Evolutionary conservation across 768 basidiomycete species (phyloP).

Genomic region (Suillus discolor): DNA sequence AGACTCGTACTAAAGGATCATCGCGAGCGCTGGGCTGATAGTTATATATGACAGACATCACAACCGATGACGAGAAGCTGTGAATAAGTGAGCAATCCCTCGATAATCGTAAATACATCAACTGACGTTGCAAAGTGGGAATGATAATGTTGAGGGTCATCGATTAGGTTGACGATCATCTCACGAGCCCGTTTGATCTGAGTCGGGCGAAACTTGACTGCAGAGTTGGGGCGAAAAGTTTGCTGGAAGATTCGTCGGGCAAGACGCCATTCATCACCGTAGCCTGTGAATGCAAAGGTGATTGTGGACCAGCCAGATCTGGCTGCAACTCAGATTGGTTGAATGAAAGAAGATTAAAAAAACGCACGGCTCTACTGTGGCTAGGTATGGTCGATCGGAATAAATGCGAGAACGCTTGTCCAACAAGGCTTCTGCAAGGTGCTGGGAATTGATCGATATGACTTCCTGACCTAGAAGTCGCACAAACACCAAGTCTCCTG

Average conservation of each 20-base stretch:
- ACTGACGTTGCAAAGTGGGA: slow-evolving; percentile 21
- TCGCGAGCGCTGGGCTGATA: too few relatives aligned
- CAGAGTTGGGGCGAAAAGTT: slow-evolving; percentile 36
- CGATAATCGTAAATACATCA: background rate
- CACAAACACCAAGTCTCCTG: slow-evolving; percentile 4
- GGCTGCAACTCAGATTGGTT: background rate
- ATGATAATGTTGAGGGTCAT: slow-evolving; percentile 32
- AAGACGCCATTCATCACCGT: slow-evolving; percentile 21
- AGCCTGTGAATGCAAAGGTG: slow-evolving; percentile 6
- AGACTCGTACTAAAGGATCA: slow-evolving; percentile 14
- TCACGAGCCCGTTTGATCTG: slow-evolving; percentile 27
- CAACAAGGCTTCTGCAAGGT: slow-evolving; percentile 6
- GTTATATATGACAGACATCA: too few relatives aligned
- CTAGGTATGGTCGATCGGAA: slow-evolving; percentile 12
- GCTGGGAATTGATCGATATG: slow-evolving; percentile 4
- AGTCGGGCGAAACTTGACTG: slow-evolving; percentile 24
- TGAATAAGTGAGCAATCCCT: background rate
- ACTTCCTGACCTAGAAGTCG: slow-evolving; percentile 1
- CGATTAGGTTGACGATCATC: slow-evolving; percentile 28
- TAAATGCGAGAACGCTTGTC: slow-evolving; percentile 14
- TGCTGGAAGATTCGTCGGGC: slow-evolving; percentile 40
- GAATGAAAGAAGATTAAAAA: background rate
- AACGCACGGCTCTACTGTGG: slow-evolving; percentile 5
- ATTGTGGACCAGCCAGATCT: slow-evolving; percentile 11
- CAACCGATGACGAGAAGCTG: slow-evolving; percentile 36